phyloP scores from a whole-genome alignment of 768 basidiomycete species.

The Psilocybe tampanensis region DNA sequence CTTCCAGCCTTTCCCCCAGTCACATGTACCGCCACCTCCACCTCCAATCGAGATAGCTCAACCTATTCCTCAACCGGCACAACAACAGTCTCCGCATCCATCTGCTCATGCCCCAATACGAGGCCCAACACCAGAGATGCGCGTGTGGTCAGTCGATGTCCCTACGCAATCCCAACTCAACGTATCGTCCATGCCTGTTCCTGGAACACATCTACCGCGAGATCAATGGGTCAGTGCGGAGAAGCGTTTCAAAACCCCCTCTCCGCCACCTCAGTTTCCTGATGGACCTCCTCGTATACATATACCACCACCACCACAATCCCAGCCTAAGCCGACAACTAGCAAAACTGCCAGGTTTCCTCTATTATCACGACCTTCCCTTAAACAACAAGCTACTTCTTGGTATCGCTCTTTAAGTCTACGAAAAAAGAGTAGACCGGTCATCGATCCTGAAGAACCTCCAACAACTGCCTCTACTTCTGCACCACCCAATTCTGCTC shows the following conservation, averaged over 20 bases:
- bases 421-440: conserved; percentile 33
- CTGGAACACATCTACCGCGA: conserved; percentile 21
- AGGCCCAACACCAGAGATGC: conserved; percentile 27
- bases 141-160: conserved; percentile 28
- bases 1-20: neutral
- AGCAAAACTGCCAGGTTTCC: conserved; percentile 26
- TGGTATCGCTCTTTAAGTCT: conserved; percentile 44
- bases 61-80: conserved; percentile 1
- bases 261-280: conserved; percentile 3
- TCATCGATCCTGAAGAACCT: conserved; percentile 35
- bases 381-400: conserved; percentile 35
- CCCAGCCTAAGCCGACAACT: conserved; percentile 6
- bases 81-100: neutral
- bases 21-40: conserved; percentile 1
- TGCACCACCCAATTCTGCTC: neutral
- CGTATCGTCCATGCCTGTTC: conserved; percentile 13
- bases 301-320: conserved; percentile 11
- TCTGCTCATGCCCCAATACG: neutral
- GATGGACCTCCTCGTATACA: conserved; percentile 7
- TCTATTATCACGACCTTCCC: conserved; percentile 20
- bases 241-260: conserved; percentile 29
- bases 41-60: neutral
- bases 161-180: conserved; percentile 31
- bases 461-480: neutral
- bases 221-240: conserved; percentile 41